These are phyloP conservation scores for Rhytidiadelphus loreus DNA, from an alignment of 225 moss, liverwort and hornwort genomes.

Conservation along the genomic window DNA sequence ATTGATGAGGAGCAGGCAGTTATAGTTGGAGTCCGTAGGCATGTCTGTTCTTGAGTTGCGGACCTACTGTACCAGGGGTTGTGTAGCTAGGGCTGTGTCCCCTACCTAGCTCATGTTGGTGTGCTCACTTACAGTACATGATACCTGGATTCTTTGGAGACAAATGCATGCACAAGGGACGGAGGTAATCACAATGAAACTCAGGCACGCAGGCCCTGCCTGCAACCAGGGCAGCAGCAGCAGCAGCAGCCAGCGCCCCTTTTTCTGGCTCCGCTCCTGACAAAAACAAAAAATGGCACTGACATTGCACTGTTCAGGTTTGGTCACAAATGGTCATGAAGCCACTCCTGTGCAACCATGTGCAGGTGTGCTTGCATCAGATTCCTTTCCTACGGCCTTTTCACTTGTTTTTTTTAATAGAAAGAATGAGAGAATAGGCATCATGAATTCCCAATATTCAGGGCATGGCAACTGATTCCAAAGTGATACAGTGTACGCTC, in stretches of 20 bases:
- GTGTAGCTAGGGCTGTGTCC: background rate
- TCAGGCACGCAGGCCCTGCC: background rate
- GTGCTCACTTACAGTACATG: background rate
- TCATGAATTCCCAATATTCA: background rate
- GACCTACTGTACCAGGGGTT: background rate
- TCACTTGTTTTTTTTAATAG: background rate
- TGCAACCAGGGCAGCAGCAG: too few species aligned
- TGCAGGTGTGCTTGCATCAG: background rate
- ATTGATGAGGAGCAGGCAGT: background rate
- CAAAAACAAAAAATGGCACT: background rate
- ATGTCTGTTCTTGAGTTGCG: background rate
- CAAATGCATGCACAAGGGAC: background rate
- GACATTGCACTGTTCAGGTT: background rate
- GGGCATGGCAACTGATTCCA: background rate
- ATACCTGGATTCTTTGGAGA: background rate
- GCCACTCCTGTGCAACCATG: background rate
- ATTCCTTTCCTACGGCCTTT: background rate
- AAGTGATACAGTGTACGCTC: background rate
- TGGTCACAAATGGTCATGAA: background rate
- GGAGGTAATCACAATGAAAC: background rate
- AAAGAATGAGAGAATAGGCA: background rate
- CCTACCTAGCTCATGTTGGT: background rate
- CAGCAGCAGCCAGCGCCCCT: too few species aligned
- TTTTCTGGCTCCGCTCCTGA: too few species aligned
- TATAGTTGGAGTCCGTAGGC: background rate